Conservation (phyloP, 1,284 basidiomycete genomes). For the Trametes pubescens region DNA sequence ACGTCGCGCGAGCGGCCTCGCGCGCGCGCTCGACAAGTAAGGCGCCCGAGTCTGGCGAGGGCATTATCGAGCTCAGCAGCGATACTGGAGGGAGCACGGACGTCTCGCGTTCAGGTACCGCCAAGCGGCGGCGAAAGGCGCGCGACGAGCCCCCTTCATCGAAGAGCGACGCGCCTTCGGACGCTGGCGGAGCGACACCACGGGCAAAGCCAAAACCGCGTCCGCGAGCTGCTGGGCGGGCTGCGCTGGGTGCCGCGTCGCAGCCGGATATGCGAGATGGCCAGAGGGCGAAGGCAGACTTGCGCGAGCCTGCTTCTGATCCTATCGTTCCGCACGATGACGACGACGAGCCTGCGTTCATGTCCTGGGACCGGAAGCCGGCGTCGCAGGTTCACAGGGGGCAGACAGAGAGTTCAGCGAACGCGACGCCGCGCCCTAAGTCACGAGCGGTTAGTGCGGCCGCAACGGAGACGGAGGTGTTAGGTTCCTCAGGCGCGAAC, state of each 20-base stretch:
- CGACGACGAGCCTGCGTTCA: background rate
- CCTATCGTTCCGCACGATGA: background rate
- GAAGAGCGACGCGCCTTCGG: conserved; percentile 13
- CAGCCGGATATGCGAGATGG: background rate
- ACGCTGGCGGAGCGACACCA: conserved; percentile 10
- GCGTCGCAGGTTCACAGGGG: background rate
- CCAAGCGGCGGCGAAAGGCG: conserved; percentile 18
- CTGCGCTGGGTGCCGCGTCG: conserved; percentile 2
- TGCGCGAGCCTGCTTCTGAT: background rate
- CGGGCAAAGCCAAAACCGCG: conserved; percentile 24
- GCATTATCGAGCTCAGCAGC: conserved; percentile 25
- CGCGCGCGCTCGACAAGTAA: conserved; percentile 16
- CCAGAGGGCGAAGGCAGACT: background rate
- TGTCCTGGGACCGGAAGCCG: conserved; percentile 1
- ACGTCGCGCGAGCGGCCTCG: background rate
- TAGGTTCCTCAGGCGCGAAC: background rate
- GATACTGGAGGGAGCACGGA: conserved; percentile 23
- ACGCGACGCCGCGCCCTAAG: conserved; percentile 14
- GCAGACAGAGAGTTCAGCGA: background rate
- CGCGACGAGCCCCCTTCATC: background rate
- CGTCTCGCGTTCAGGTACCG: conserved; percentile 7
- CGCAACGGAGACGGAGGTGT: background rate
- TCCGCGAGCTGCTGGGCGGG: conserved; percentile 14
- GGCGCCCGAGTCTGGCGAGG: conserved; percentile 9
- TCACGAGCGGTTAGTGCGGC: background rate